These are phyloP conservation scores for Ruellia speciosa DNA, from an alignment of 305 asterid genomes.

Conservation along the genomic window DNA sequence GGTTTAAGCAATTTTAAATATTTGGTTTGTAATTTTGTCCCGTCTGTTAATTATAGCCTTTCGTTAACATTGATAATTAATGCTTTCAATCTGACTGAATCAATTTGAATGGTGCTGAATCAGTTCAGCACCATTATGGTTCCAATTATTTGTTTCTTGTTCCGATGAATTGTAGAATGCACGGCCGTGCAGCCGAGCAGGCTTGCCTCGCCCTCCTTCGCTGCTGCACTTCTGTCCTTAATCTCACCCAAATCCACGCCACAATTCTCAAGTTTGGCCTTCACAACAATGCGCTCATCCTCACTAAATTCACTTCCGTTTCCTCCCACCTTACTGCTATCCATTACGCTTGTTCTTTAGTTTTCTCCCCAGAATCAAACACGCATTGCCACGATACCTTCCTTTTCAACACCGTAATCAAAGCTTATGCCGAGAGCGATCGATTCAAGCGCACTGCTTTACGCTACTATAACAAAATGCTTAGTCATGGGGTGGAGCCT, in stretches of 20 bases:
- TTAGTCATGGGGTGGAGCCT: constrained; percentile 32
- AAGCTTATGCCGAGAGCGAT: constrained; percentile 49
- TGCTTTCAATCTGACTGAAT: too few species aligned
- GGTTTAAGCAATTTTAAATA: too few species aligned
- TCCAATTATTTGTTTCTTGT: too few species aligned
- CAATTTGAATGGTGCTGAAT: too few species aligned
- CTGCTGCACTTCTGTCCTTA: constrained; percentile 49
- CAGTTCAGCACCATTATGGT: too few species aligned
- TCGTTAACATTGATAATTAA: too few species aligned
- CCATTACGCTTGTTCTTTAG: constrained; percentile 47
- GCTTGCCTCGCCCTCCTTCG: constrained; percentile 40
- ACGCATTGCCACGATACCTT: constrained; percentile 50
- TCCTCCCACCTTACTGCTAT: constrained; percentile 48
- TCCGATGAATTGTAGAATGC: not conserved
- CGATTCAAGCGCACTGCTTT: constrained; percentile 34
- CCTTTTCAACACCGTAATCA: constrained; percentile 65
- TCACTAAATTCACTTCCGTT: constrained; percentile 56
- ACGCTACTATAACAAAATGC: constrained; percentile 42
- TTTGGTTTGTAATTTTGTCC: too few species aligned
- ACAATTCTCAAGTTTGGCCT: constrained; percentile 53
- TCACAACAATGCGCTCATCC: constrained; percentile 48
- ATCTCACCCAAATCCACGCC: constrained; percentile 56
- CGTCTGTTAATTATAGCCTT: too few species aligned
- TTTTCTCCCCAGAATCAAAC: constrained; percentile 41
- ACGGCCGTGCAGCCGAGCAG: not conserved